These are phyloP conservation scores for Amorphotheca resinae DNA, from an alignment of 495 filamentous ascomycete species.

Conservation along the genomic window DNA sequence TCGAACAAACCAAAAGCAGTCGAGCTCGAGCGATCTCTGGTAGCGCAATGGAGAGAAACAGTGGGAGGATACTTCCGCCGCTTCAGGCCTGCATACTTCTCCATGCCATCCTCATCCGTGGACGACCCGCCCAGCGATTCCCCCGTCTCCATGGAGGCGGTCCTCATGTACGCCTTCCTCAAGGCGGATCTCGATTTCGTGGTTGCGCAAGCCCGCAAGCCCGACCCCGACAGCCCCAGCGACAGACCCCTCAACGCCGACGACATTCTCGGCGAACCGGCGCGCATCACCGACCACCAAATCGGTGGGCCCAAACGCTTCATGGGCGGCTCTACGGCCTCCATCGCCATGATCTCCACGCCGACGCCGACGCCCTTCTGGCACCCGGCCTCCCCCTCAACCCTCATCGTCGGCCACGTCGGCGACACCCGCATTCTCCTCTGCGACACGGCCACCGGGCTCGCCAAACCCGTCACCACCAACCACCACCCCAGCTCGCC, in stretches of 20 bases:
- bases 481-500: constrained; percentile 88
- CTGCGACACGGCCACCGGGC: constrained; percentile 66
- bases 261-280: constrained; percentile 59
- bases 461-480: constrained; percentile 65
- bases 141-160: constrained; percentile 41
- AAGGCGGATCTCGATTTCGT: constrained; percentile 89
- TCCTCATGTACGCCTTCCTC: constrained; percentile 83
- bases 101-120: constrained; percentile 19
- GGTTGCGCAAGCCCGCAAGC: constrained; percentile 64
- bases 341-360: constrained; percentile 78
- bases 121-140: constrained; percentile 8
- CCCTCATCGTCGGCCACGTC: constrained; percentile 78
- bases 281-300: constrained; percentile 37
- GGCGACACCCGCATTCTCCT: constrained; percentile 87
- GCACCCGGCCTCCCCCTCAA: constrained; percentile 75
- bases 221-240: constrained; percentile 52
- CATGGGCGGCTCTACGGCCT: constrained; percentile 84
- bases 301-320: constrained; percentile 68
- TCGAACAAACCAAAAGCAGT: constrained; percentile 33
- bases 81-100: constrained; percentile 62
- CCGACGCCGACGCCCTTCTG: constrained; percentile 87
- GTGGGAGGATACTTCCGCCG: constrained; percentile 91
- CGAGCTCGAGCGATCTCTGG: constrained; percentile 51
- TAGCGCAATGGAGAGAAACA: constrained; percentile 66
- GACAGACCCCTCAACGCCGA: constrained; percentile 69